Percentiles rank a stretch among this genome's conserved stretches.
phyloP scores from a whole-genome alignment of 495 filamentous ascomycete genomes.

The Neurospora tetraspora region DNA sequence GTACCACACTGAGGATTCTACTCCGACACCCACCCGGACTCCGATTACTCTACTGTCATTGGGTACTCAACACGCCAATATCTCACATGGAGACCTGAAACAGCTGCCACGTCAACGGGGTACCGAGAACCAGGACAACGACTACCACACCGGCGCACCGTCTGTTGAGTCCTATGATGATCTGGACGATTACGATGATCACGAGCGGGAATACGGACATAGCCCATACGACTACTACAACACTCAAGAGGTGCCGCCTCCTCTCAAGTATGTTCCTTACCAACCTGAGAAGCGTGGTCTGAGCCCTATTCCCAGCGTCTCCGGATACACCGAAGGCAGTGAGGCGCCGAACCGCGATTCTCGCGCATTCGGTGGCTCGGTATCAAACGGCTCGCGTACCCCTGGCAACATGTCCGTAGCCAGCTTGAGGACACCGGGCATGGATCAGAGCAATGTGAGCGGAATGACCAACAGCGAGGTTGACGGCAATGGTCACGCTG shows the following conservation, averaged over 20 bases:
- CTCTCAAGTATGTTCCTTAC: constrained; percentile 47
- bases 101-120: constrained; percentile 30
- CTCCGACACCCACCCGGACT: constrained; percentile 31
- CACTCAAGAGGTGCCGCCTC: constrained; percentile 44
- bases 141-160: constrained; percentile 31
- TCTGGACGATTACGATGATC: constrained; percentile 33
- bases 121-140: constrained; percentile 28
- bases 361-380: background rate
- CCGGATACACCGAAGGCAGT: constrained; percentile 53
- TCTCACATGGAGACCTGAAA: constrained; percentile 41
- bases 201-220: constrained; percentile 29
- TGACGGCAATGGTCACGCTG: constrained; percentile 54
- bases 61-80: constrained; percentile 39
- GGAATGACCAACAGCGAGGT: constrained; percentile 63
- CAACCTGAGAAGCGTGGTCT: constrained; percentile 51
- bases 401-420: constrained; percentile 18
- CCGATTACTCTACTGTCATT: constrained; percentile 31
- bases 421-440: constrained; percentile 31
- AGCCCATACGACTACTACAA: constrained; percentile 40
- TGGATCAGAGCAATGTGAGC: constrained; percentile 49
- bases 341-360: constrained; percentile 42
- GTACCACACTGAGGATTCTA: constrained; percentile 17
- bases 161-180: constrained; percentile 29
- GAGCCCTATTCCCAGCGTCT: constrained; percentile 84
- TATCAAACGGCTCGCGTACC: background rate